Evolutionary conservation across 805 yeast species (phyloP), one percentile per base, ranked within the genome.

Genomic region (Ogataea methanolica): DNA sequence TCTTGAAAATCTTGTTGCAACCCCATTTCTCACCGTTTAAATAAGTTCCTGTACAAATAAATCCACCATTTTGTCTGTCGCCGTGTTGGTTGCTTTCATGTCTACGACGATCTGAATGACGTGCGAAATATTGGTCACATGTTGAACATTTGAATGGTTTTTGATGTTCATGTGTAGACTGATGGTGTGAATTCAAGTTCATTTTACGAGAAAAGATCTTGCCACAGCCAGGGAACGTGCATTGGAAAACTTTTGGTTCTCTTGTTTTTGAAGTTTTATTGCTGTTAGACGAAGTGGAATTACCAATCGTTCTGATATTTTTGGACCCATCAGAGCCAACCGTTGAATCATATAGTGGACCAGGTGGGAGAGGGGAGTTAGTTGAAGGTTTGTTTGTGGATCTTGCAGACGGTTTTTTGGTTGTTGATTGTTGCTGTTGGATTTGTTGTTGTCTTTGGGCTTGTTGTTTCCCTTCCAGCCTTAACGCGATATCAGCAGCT

Each of bases 51-150:
- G 62, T 64, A 48, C 70, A 66, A 9, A 62, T 51, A 44, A 46
- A 62, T 1, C 59, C 49, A 6, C 48, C 45, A 15, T 44, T 44
- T 21, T 21, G 16, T 12, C 11, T 17, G 5, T 26, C n/a, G n/a
- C 53, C 54, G 50, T 66, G 69, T 50, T 65, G 69, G 45, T 61
- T 62, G 26, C 61, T 59, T 46, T 66, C 70, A 42, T 66, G 70
- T 41, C 70, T 55, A 22, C 66, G 51, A 39, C 68, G 50, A 47
- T 66, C 70, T 41, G 62, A 56, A 46, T 63, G 68, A 44, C 70
- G 53, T n/a, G 70, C 68, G 47, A 66, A 66, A 14, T 43, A 43
- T 46, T 59, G 60, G 14, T 53, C 46, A 47, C 70, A 66, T n/a
- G 50, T 43, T 19, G 55, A 45, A 46, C 70, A 66, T 36, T 50